Evolutionary conservation across 2,329 filamentous ascomycete species (phyloP), one percentile per base, ranked within the genome.

Genomic region (Paramyrothecium sp.): DNA sequence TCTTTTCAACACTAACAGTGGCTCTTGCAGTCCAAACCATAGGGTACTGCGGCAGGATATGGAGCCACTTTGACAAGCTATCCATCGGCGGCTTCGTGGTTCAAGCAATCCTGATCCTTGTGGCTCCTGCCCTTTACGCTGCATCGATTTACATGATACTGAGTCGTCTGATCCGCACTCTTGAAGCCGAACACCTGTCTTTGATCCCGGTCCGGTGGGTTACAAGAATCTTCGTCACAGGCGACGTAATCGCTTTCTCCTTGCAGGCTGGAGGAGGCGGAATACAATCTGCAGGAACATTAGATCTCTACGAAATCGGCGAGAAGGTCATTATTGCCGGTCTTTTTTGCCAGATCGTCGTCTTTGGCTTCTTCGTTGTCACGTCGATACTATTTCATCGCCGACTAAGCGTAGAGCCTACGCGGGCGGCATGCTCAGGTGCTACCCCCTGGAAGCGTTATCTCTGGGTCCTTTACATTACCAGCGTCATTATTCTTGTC

Each of bases 341-440:
- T 2, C 71, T 89, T 2, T 66, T 81, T 33, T 67, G 87, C 13
- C 86, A 89, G 64, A 75, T 89, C 21, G 48, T 82, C 48, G 77
- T 83, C 56, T 87, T 89, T 58, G 76, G 73, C 17, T 70, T 84
- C 51, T 87, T 87, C 63, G 68, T 84, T 11, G 48, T 78, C 3
- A 73, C 77, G 0, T 73, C 80, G 0, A 59, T 73, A 0, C 60
- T 78, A 0, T 82, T 83, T 65, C 77, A 84, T 57, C 56, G 55
- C 10, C 64, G 66, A 3, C 51, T 69, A 11, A 17, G 19, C 3
- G 30, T n/a, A 2, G 38, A 41, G 3, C 64, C 63, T 3, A 73
- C 67, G 0, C 51, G 4, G 10, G 30, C 2, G 4, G 26, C 51
- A 7, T 12, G 5, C 8, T 13, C 20, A 7, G 11, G 20, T 12